Evolutionary conservation across 805 yeast species (phyloP).

Genomic region (Ogataea ganodermae): DNA sequence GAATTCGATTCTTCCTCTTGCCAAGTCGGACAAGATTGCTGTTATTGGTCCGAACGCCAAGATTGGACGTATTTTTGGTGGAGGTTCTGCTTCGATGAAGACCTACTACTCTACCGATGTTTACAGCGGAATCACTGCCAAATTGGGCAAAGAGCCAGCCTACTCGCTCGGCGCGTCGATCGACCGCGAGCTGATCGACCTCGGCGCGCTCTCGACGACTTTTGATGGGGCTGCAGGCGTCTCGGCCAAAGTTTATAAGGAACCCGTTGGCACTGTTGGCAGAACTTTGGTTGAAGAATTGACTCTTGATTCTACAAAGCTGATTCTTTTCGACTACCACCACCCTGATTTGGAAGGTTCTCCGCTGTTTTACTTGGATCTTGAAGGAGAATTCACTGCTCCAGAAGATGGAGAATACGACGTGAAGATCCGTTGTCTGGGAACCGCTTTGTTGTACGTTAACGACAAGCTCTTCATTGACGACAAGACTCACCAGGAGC

Average conservation of each 20-base stretch:
- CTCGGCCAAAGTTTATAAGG: constrained; percentile 30
- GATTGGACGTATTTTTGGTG: constrained; percentile 53
- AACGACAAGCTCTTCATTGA: constrained; percentile 46
- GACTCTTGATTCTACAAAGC: constrained; percentile 18
- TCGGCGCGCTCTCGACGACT: constrained; percentile 20
- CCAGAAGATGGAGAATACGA: constrained; percentile 42
- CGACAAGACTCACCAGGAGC: constrained; percentile 43
- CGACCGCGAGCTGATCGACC: constrained; percentile 18
- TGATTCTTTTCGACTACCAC: constrained; percentile 28
- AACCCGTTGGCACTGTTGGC: constrained; percentile 27
- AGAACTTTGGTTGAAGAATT: constrained; percentile 34
- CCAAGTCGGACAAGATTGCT: constrained; percentile 43
- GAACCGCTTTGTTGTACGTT: constrained; percentile 45
- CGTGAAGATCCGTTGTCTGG: constrained; percentile 42
- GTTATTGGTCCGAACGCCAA: constrained; percentile 65
- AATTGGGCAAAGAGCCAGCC: constrained; percentile 24
- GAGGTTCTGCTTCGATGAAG: constrained; percentile 56
- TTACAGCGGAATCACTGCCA: constrained; percentile 21
- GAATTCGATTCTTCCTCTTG: constrained; percentile 46
- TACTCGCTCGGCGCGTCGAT: constrained; percentile 40
- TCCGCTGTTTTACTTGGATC: constrained; percentile 39
- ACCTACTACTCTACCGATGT: constrained; percentile 27
- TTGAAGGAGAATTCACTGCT: constrained; percentile 41
- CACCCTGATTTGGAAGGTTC: constrained; percentile 21
- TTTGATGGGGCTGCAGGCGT: constrained; percentile 31